Base-by-base conservation (phyloP, 129 eudicot species). In the Artemisia argyi region DNA sequence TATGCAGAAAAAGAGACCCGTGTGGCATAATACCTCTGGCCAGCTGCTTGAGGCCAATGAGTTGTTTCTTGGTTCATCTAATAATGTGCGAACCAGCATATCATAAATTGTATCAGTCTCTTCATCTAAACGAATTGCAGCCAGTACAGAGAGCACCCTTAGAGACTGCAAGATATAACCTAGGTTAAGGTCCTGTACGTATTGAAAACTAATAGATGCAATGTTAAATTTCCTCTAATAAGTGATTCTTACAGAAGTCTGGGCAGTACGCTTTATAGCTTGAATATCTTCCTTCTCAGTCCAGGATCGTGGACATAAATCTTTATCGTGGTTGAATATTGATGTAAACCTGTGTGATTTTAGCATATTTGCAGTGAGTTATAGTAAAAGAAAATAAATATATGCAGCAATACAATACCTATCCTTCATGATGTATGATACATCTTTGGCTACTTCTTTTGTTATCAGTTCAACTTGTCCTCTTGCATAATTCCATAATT, bases 291-390 rank as follows among this genome's bases (percentile, higher is more conserved):
- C 96, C 73, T 88, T 85, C 26, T 89, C 96, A 3, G 92, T 88
- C 97, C 97, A 91, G 57, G 84, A 86, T 17, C 94, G 92, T 13
- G 97, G 97, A 92, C 82, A 81, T 35, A 88, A 83, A 69, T 91
- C 92, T 13, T 84, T 63, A 74, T 91, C 92, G 52, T 84, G 90
- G 78, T 91, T 86, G 51, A 91, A 91, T 78, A 88, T 59, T 58
- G 87, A 82, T 60, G 86, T 79, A 75, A 91, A 91, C 83, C 97
- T 91, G 76, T 14, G 28, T 15, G 52, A 39, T 39, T 39, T 39
- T 7, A 39, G 8, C 7, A 56, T 32, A 51, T 47, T 59, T 4
- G 26, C 20, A 3, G 18, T 3, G 11, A 42, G 73, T 61, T 52
- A 16, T 30, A 67, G 22, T 20, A 58, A 42, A 46, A 59, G 8